phyloP scores from a whole-genome alignment of 352 stramenopile genomes.

The Globisporangium lucens region DNA sequence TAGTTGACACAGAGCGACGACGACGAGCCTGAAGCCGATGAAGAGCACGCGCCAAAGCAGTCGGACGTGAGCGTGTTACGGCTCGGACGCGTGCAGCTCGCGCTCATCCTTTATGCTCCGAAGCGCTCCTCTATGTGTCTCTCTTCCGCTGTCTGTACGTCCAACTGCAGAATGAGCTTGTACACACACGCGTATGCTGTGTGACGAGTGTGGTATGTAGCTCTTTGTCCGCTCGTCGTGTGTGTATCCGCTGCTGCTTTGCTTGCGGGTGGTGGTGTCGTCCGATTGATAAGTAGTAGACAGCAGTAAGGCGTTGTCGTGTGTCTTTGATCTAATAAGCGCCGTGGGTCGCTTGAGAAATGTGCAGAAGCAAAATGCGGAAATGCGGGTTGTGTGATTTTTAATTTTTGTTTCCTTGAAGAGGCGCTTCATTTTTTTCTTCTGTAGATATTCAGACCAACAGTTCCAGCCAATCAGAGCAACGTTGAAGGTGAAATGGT shows the following conservation, averaged over 20 bases:
- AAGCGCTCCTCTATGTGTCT: not conserved
- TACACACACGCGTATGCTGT: not conserved
- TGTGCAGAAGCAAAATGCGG: not conserved
- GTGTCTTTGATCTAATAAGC: not conserved
- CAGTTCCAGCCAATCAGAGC: not conserved
- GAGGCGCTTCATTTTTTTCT: not conserved
- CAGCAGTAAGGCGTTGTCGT: not conserved
- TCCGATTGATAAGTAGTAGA: not conserved
- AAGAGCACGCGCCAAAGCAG: conserved; percentile 46
- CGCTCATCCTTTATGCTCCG: not conserved
- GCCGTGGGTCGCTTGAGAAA: not conserved
- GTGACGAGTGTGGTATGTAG: not conserved
- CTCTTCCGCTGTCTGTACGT: not conserved
- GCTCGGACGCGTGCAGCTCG: conserved; percentile 30
- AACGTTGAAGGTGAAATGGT: not conserved
- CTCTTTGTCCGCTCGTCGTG: not conserved
- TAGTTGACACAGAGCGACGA: conserved; percentile 64
- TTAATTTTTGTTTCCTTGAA: not conserved
- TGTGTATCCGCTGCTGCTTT: not conserved
- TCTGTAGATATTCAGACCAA: not conserved
- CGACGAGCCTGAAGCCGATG: not conserved
- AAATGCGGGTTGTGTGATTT: not conserved
- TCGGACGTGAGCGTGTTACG: conserved; percentile 58
- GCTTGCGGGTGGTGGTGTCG: not conserved
- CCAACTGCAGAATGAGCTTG: not conserved